Conservation (phyloP, 805 yeast genomes). For the Starmerella gropengiesseri region DNA sequence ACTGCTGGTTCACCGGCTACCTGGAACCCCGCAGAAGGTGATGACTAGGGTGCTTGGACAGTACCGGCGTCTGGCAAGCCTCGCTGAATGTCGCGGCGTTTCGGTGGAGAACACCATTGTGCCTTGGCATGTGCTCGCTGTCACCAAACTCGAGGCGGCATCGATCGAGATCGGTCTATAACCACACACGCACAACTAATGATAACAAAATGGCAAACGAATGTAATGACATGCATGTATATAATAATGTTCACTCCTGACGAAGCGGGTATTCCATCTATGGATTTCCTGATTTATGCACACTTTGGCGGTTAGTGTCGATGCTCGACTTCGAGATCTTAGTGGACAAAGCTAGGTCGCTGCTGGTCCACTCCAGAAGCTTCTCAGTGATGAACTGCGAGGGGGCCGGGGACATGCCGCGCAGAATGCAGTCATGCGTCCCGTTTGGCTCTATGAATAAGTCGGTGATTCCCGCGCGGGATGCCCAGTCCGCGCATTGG, state of each 20-base stretch:
- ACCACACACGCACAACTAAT: background rate
- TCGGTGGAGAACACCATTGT: constrained; percentile 25
- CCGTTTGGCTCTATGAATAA: constrained; percentile 19
- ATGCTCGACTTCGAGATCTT: too few relatives aligned
- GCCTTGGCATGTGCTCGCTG: constrained; percentile 33
- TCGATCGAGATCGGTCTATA: constrained; percentile 11
- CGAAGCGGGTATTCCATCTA: too few relatives aligned
- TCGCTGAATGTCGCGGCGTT: constrained; percentile 31
- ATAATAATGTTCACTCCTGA: background rate
- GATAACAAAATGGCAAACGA: too few relatives aligned
- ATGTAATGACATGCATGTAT: constrained; percentile 6
- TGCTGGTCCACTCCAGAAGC: constrained; percentile 11
- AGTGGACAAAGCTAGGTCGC: too few relatives aligned
- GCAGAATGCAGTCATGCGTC: constrained; percentile 22
- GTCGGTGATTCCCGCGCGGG: constrained; percentile 8
- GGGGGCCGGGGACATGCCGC: constrained; percentile 18
- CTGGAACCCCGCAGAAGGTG: constrained; percentile 16
- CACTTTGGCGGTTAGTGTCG: too few relatives aligned
- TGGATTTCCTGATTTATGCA: too few relatives aligned
- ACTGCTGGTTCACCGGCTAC: constrained; percentile 6
- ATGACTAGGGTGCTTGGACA: constrained; percentile 30
- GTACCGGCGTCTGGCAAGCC: constrained; percentile 31
- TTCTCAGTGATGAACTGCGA: constrained; percentile 8
- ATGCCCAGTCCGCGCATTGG: constrained; percentile 12
- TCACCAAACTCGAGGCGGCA: constrained; percentile 18